Evolutionary conservation across 2,329 filamentous ascomycete genomes (phyloP), one percentile per base, ranked within the genome.

Genomic region (Phaeosphaeriaceae sp.): DNA sequence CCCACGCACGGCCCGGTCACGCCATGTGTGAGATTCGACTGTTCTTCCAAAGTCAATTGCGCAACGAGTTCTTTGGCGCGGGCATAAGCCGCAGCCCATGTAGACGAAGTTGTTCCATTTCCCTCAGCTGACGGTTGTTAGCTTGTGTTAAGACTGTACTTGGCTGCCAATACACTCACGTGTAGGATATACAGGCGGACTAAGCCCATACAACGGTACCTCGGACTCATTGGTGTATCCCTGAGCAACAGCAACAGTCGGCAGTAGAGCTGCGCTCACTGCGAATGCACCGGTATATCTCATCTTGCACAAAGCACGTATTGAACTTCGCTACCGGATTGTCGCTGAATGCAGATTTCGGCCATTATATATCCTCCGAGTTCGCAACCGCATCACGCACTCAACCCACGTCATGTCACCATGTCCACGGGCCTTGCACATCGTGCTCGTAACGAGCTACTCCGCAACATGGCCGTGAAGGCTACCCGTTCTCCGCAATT

Each of bases 1-100:
- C 77, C 77, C 21, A 74, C 71, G 44, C 76, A 78, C 7, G 52
- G 56, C 5, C 73, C 72, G 13, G 65, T 61, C 21, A 66, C 67
- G 49, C 77, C 76, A 36, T 75, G 73, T 2, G 78, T 77, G 33
- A 76, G 67, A 58, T 79, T 80, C 5, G 77, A 71, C 55, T 82
- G 81, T 57, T 82, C 80, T 33, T 79, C 76, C 7, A 77, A 62
- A 1, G 78, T 80, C 49, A 82, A 65, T 42, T 78, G 71, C 0
- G 72, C 69, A 15, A 81, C 76, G 15, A 82, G 68, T 1, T 65
- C 67, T 56, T 68, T 72, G 2, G 80, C 80, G 56, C 78, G 76
- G 24, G 63, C 63, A 33, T 74, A 75, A 44, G 73, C 69, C 9
- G 62, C 56, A 2, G 69, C 61, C 73, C 73, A 75, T 20, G 61